Conservation (phyloP, 495 filamentous ascomycete genomes). For the Hypoxylon rickii region DNA sequence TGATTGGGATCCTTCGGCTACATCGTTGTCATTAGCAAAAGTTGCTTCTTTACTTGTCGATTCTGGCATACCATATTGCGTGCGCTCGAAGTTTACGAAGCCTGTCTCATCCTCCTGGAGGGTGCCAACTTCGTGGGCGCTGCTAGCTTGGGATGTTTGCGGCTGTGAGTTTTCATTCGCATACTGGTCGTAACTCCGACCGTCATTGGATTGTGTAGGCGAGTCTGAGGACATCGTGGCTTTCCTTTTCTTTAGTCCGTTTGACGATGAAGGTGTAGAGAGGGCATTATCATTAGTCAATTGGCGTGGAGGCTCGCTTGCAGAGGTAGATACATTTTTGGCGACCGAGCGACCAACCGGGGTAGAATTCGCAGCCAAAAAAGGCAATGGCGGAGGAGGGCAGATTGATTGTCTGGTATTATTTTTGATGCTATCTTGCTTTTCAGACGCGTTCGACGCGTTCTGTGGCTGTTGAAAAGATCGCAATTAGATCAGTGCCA, state of each 20-base stretch:
- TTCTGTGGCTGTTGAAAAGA: slow-evolving; percentile 24
- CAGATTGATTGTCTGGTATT: slow-evolving; percentile 6
- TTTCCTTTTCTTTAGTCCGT: slow-evolving; percentile 8
- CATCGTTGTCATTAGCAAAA: not conserved
- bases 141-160: slow-evolving; percentile 26
- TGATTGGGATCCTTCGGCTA: slow-evolving; percentile 8
- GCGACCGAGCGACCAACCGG: no score
- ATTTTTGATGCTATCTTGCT: slow-evolving; percentile 5
- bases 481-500: slow-evolving; percentile 37
- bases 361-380: no score
- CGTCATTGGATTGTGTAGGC: slow-evolving; percentile 50
- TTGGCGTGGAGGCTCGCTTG: no score
- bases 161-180: slow-evolving; percentile 19
- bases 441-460: slow-evolving; percentile 29
- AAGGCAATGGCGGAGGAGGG: not conserved
- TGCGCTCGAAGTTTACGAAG: slow-evolving; percentile 39
- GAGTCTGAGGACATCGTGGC: slow-evolving; percentile 42
- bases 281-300: slow-evolving; percentile 17
- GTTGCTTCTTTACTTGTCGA: slow-evolving; percentile 16
- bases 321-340: no score
- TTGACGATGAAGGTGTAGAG: slow-evolving; percentile 4
- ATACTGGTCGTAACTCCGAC: slow-evolving; percentile 50
- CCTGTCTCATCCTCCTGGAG: slow-evolving; percentile 44
- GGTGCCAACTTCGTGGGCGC: slow-evolving; percentile 29
- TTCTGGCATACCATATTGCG: slow-evolving; percentile 29